Percentiles rank a stretch among this genome's conserved stretches.
Evolutionary conservation across 805 yeast species (phyloP).

Genomic region (Myxozyma kluyveri): DNA sequence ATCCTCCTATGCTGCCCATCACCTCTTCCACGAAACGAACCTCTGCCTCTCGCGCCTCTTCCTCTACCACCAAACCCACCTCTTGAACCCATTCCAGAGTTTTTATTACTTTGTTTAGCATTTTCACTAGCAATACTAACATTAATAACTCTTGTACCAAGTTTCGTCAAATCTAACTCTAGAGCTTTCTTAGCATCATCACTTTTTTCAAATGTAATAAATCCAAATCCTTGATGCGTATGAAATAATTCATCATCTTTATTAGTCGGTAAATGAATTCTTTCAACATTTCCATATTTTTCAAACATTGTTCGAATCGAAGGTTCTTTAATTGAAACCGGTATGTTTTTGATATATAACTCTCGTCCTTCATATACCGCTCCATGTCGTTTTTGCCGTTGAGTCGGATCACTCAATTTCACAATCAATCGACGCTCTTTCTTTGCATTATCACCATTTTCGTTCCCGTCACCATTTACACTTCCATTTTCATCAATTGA

Average conservation of each 20-base stretch:
- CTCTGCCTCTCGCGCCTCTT: constrained; percentile 1
- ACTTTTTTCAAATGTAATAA: constrained; percentile 49
- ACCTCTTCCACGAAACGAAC: constrained; percentile 11
- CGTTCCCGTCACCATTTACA: constrained; percentile 35
- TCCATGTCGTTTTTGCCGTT: constrained; percentile 44
- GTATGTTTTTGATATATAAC: constrained; percentile 53
- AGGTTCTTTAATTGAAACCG: constrained; percentile 46
- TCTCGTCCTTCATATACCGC: constrained; percentile 56
- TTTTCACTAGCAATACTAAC: constrained; percentile 46
- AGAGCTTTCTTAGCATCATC: constrained; percentile 52
- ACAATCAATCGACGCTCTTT: constrained; percentile 47
- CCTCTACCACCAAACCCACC: neutral
- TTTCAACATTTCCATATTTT: constrained; percentile 54
- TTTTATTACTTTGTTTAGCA: too few species aligned
- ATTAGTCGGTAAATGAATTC: constrained; percentile 44
- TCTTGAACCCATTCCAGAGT: too few species aligned
- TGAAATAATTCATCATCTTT: constrained; percentile 31
- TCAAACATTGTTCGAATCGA: constrained; percentile 45
- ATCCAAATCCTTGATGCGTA: constrained; percentile 63
- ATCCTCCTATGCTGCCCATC: neutral
- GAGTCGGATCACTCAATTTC: constrained; percentile 59
- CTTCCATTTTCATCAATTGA: neutral
- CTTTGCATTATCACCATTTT: constrained; percentile 20
- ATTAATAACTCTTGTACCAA: constrained; percentile 49
- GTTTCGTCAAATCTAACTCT: constrained; percentile 41